Base-by-base conservation (phyloP, 331 rosid genomes). In the Telfairia occidentalis region DNA sequence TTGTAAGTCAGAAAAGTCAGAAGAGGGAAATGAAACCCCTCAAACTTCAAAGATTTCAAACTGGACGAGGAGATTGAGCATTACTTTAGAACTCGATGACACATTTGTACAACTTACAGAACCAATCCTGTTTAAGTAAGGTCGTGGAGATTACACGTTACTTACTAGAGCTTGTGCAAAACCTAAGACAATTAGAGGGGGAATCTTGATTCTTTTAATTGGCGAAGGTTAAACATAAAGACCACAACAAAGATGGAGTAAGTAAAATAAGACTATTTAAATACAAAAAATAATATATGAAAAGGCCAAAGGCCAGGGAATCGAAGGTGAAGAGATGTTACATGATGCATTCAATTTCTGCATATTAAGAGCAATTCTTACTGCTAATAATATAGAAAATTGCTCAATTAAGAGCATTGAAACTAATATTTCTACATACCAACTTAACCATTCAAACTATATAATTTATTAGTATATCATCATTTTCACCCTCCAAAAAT, bases 381-480 rank as follows among this genome's bases (percentile, higher is more conserved):
- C 49, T 12, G 74, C 55, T 26, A 67, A 40, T 40, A 10, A 69
- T 26, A 12, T 42, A 42, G 57, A 42, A 43, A 26, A 23, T 7
- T 13, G 8, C 38, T 69, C 38, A 16, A 60, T 29, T 1, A 66
- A 40, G 34, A 11, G 5, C 74, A 67, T 67, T 35, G 16, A 7
- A 70, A 70, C 59, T 16, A 24, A 67, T 19, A 10, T 65, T 8
- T 46, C 28, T 28, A 28, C 26, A 70, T 29, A 24, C 23, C 55
- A 71, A 48, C 60, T 71, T 71, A n/a, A 71, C 60, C 30, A 9
- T 3, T 71, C 29, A 71, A 70, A 49, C 60, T 9, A 71, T 30
- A 48, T 57, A 48, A 45, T 40, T 48, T n/a, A 26, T 2, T 42
- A 10, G 54, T 12, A 69, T 19, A 43, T 28, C 10, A 16, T 4